These are phyloP conservation scores for Atkinsonella hypoxylon DNA, from an alignment of 2,329 filamentous ascomycete genomes.

Conservation along the genomic window DNA sequence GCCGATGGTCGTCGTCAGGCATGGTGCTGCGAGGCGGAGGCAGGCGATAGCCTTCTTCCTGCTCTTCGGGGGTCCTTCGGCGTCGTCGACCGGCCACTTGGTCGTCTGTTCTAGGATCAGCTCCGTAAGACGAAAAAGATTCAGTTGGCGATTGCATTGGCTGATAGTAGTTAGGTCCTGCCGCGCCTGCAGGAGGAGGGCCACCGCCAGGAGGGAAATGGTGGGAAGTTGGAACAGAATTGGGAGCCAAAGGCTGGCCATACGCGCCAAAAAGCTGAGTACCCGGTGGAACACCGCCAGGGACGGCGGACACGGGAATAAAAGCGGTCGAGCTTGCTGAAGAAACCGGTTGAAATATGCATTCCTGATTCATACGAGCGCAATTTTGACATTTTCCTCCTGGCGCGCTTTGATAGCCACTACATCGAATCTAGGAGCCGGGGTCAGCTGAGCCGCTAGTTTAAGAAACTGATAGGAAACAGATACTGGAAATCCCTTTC, in stretches of 20 bases:
- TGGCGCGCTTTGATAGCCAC: conserved; percentile 45
- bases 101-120: conserved; percentile 21
- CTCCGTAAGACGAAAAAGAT: conserved; percentile 26
- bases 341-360: conserved; percentile 48
- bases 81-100: conserved; percentile 21
- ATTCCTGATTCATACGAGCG: conserved; percentile 49
- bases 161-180: conserved; percentile 29
- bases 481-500: no score
- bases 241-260: conserved; percentile 39
- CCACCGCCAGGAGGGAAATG: conserved; percentile 10
- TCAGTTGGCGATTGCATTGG: conserved; percentile 33
- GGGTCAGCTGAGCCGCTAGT: conserved; percentile 2
- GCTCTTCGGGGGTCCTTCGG: conserved; percentile 26
- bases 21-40: conserved; percentile 30
- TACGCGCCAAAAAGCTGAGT: conserved; percentile 46
- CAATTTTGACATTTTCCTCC: conserved; percentile 50
- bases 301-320: conserved; percentile 44
- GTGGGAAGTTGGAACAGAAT: conserved; percentile 16
- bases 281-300: conserved; percentile 45
- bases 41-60: conserved; percentile 30
- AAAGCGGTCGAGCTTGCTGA: conserved; percentile 44
- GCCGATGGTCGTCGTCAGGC: conserved; percentile 35
- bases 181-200: conserved; percentile 11
- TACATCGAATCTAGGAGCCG: conserved; percentile 42
- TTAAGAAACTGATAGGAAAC: conserved; percentile 22